These are phyloP conservation scores for Diaporthe velutina DNA, from an alignment of 2,329 filamentous ascomycete species.

Conservation along the genomic window DNA sequence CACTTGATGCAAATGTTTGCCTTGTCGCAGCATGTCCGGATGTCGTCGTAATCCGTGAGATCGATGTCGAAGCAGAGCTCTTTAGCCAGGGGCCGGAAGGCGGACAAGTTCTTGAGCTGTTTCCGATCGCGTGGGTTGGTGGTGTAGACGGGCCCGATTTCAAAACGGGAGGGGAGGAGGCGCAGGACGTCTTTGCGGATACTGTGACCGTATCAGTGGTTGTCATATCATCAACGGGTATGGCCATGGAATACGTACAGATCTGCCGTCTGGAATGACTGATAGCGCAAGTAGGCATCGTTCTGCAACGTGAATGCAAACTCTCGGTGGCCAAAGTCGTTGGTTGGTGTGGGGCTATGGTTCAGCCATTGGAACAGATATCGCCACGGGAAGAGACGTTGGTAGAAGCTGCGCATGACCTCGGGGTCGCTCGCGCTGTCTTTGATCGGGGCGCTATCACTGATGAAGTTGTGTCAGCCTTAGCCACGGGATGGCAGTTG, in stretches of 20 bases:
- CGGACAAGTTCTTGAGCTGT: constrained; percentile 80
- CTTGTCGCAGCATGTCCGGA: constrained; percentile 93
- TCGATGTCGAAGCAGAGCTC: constrained; percentile 99
- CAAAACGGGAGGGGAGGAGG: constrained; percentile 92
- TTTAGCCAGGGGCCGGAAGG: constrained; percentile 90
- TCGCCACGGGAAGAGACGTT: constrained; percentile 94
- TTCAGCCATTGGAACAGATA: constrained; percentile 98
- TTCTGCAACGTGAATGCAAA: constrained; percentile 96
- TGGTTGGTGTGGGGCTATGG: constrained; percentile 86
- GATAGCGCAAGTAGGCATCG: constrained; percentile 92
- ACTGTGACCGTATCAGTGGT: constrained; percentile 53
- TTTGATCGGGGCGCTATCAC: constrained; percentile 53
- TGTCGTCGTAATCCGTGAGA: constrained; percentile 98
- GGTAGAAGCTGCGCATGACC: constrained; percentile 93
- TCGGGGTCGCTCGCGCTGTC: constrained; percentile 77
- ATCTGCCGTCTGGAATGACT: constrained; percentile 72
- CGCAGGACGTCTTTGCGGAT: constrained; percentile 92
- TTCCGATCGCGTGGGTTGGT: constrained; percentile 96
- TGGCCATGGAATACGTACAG: constrained; percentile 53
- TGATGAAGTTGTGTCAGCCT: constrained; percentile 45
- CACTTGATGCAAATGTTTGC: constrained; percentile 95
- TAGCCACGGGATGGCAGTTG: constrained; percentile 30
- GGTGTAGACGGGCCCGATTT: constrained; percentile 97
- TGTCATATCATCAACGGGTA: background rate
- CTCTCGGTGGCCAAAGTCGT: constrained; percentile 92